phyloP scores from a whole-genome alignment of 495 filamentous ascomycete genomes.

The Hypoxylon lienhwacheense region DNA sequence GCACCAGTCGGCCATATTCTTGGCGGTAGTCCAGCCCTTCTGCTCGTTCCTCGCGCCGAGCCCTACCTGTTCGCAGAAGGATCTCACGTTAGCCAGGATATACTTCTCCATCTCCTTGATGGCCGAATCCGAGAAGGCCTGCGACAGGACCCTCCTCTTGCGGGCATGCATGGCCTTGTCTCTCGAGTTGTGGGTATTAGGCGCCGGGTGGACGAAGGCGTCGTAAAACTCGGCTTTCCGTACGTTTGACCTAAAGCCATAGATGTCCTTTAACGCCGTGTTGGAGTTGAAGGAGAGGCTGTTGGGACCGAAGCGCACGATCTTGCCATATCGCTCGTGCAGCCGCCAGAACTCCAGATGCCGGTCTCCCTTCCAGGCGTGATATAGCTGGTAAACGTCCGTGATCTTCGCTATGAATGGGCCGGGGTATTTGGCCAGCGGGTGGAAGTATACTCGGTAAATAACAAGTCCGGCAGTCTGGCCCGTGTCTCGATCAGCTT shows the following conservation, averaged over 20 bases:
- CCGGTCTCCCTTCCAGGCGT: slow-evolving; percentile 60
- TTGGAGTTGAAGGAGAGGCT: slow-evolving; percentile 60
- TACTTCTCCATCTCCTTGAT: slow-evolving; percentile 61
- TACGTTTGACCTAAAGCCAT: slow-evolving; percentile 62
- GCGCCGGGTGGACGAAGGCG: slow-evolving; percentile 60
- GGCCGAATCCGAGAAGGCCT: slow-evolving; percentile 63
- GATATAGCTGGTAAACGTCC: slow-evolving; percentile 57
- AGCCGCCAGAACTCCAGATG: slow-evolving; percentile 61
- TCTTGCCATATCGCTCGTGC: slow-evolving; percentile 60
- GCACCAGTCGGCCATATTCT: slow-evolving; percentile 64
- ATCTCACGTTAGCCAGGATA: slow-evolving; percentile 56
- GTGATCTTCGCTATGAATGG: slow-evolving; percentile 62
- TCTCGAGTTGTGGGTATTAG: slow-evolving; percentile 63
- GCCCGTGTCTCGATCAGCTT: slow-evolving; percentile 9
- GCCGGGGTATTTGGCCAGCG: slow-evolving; percentile 67
- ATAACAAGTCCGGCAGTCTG: slow-evolving; percentile 40
- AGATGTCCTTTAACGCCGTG: slow-evolving; percentile 61
- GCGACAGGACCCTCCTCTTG: slow-evolving; percentile 64
- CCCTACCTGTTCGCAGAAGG: slow-evolving; percentile 54
- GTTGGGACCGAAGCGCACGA: slow-evolving; percentile 65
- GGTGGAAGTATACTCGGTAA: slow-evolving; percentile 64
- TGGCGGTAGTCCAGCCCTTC: slow-evolving; percentile 49
- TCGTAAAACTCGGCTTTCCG: slow-evolving; percentile 66
- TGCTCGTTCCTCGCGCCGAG: slow-evolving; percentile 41
- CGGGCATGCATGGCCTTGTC: slow-evolving; percentile 62